A percentile compares a stretch with the other conserved stretches of the same genome.
These are phyloP conservation scores for Pilobolus umbonatus DNA, from an alignment of 192 early-diverging fungal genomes.

Conservation along the genomic window DNA sequence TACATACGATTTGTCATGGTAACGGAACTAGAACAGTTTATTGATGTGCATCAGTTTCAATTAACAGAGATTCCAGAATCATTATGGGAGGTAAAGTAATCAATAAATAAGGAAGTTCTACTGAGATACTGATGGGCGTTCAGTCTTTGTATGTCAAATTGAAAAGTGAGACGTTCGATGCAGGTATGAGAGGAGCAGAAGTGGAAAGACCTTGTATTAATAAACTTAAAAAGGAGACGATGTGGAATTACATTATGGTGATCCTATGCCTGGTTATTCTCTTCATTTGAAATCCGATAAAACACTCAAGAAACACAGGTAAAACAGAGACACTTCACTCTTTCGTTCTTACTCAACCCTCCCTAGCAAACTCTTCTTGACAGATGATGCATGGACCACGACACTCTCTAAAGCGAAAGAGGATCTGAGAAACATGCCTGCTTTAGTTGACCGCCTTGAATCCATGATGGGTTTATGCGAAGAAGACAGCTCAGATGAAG, in stretches of 20 bases:
- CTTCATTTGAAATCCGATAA: slow-evolving; percentile 44
- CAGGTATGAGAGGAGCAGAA: no score
- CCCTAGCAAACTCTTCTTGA: slow-evolving; percentile 58
- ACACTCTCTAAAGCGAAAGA: slow-evolving; percentile 46
- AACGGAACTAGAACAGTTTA: slow-evolving; percentile 28
- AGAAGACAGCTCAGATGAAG: slow-evolving; percentile 33
- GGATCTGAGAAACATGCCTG: slow-evolving; percentile 48
- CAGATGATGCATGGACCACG: slow-evolving; percentile 75
- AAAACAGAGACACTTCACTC: not conserved
- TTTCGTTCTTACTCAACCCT: not conserved
- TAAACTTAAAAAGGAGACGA: slow-evolving; percentile 11
- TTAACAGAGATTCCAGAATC: slow-evolving; percentile 42
- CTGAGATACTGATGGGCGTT: not conserved
- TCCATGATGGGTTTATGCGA: slow-evolving; percentile 53
- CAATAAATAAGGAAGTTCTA: not conserved
- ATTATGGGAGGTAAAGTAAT: slow-evolving; percentile 43
- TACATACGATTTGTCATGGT: slow-evolving; percentile 18
- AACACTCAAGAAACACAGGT: slow-evolving; percentile 45
- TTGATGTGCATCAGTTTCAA: slow-evolving; percentile 46
- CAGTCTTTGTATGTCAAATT: slow-evolving; percentile 50
- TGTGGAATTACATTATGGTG: slow-evolving; percentile 47
- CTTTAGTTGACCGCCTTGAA: slow-evolving; percentile 60
- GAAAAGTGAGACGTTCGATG: slow-evolving; percentile 45
- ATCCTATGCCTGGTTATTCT: slow-evolving; percentile 44
- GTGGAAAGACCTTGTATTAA: no score